Conservation (phyloP, 78 protist species). For the Blattamonas nauphoetae region DNA sequence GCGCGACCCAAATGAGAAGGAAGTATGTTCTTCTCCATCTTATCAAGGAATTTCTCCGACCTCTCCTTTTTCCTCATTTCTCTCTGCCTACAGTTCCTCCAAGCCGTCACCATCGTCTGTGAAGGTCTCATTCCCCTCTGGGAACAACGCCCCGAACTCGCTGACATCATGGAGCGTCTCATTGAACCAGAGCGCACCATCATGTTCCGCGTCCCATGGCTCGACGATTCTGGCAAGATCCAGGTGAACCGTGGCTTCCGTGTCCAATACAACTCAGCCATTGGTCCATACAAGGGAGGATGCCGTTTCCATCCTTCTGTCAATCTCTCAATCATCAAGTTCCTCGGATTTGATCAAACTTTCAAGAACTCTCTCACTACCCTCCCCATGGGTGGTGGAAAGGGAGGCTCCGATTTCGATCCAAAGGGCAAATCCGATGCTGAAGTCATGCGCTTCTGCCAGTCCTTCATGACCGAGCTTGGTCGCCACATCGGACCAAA, state of each 20-base stretch:
- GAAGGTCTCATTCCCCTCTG: slow-evolving; percentile 26
- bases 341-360: slow-evolving; percentile 66
- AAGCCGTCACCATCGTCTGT: slow-evolving; percentile 14
- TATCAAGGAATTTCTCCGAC: too few species aligned
- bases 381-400: slow-evolving; percentile 60
- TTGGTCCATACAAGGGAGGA: slow-evolving; percentile 73
- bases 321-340: slow-evolving; percentile 46
- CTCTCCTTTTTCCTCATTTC: too few species aligned
- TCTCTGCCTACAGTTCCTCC: not conserved
- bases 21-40: too few species aligned
- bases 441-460: slow-evolving; percentile 55
- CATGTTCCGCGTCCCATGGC: slow-evolving; percentile 59
- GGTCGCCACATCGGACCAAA: slow-evolving; percentile 44
- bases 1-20: not conserved
- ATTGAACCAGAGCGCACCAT: slow-evolving; percentile 50
- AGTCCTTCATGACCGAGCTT: slow-evolving; percentile 57
- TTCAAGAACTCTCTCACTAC: slow-evolving; percentile 66
- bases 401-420: slow-evolving; percentile 68
- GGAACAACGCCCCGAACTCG: slow-evolving; percentile 27
- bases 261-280: slow-evolving; percentile 50
- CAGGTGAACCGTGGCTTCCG: slow-evolving; percentile 60
- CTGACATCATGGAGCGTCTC: slow-evolving; percentile 5
- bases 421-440: slow-evolving; percentile 49
- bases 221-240: slow-evolving; percentile 30
- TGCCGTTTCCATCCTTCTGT: slow-evolving; percentile 67